Base-by-base conservation (phyloP, 139 green algal species). In the Trebouxia sp. region DNA sequence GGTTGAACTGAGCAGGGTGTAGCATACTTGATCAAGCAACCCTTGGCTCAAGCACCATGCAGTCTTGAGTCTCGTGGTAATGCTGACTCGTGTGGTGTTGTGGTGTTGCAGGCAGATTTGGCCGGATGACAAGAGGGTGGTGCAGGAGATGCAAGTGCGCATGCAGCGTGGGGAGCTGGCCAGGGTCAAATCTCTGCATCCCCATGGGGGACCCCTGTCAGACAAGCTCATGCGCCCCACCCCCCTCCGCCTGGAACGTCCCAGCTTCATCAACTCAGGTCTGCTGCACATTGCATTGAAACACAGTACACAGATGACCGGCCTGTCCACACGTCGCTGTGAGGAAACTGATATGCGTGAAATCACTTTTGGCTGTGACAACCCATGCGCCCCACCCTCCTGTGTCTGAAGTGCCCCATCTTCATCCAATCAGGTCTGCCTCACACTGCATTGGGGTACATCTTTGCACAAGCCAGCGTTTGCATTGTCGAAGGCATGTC, bases 61-160 rank as follows among this genome's bases (percentile, higher is more conserved):
- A n/a, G n/a, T n/a, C n/a, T n/a, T n/a, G n/a, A n/a, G n/a, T n/a
- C n/a, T n/a, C n/a, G n/a, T n/a, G n/a, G n/a, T n/a, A n/a, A n/a
- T 53, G 66, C 26, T 8, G 38, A 28, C 17, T 75, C 9, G 12
- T 32, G 14, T 65, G 38, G 15, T 15, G 39, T 24, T 28, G 45
- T 15, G 22, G 20, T n/a, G n/a, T 1, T 75, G 81, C 84, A 90
- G 89, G 75, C 83, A 85, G 41, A 28, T 92, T 58, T 43, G 14
- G 7, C 89, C 90, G 0, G 81, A 76, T 24, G 79, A 84, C 66
- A 85, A 90, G 76, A 79, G 86, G 48, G 41, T 93, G 5, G 80
- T 93, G 28, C 83, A 87, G 72, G 90, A 93, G 86, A 85, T 92
- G 53, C 48, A 82, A 43, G 47, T 48, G 66, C n/a, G 32, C 43